Evolutionary conservation across 495 filamentous ascomycete genomes (phyloP).

Genomic region (Lichina pygmaea): DNA sequence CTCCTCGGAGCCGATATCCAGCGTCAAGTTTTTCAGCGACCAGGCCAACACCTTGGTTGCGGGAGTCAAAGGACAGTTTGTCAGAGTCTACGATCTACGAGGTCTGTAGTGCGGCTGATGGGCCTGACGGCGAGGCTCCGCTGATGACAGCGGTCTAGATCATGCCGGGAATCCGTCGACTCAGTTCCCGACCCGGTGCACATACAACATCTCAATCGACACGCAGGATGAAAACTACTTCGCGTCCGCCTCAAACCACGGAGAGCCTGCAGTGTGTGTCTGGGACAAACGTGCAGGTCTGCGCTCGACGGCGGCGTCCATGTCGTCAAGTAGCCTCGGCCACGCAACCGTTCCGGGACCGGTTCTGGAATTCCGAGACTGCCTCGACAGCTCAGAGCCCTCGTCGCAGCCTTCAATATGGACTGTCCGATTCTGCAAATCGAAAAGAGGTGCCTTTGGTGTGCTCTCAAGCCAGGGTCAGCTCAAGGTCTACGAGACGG

Average conservation of each 20-base stretch:
- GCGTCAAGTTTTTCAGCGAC: constrained; percentile 71
- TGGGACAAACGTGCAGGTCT: constrained; percentile 63
- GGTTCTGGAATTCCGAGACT: constrained; percentile 18
- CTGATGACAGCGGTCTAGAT: constrained; percentile 12
- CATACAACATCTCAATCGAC: constrained; percentile 77
- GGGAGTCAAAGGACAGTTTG: constrained; percentile 60
- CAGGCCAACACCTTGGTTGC: constrained; percentile 61
- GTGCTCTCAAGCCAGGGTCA: constrained; percentile 57
- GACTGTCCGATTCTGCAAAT: constrained; percentile 55
- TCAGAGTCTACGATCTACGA: constrained; percentile 77
- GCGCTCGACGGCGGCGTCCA: constrained; percentile 16
- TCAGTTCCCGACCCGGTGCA: constrained; percentile 53
- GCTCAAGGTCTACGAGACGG: constrained; percentile 25
- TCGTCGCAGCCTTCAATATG: constrained; percentile 29
- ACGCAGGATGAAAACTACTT: constrained; percentile 83
- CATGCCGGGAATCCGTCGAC: constrained; percentile 25
- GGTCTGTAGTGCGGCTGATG: constrained; percentile 20
- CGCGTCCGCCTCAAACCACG: constrained; percentile 48
- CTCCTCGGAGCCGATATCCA: constrained; percentile 64
- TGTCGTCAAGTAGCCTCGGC: constrained; percentile 6
- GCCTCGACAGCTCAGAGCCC: neutral
- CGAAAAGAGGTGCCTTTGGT: constrained; percentile 44
- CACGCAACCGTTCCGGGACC: constrained; percentile 13
- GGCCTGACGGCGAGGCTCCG: constrained; percentile 7
- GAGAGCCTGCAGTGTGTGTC: constrained; percentile 45